Evolutionary conservation across 345 rosid species (phyloP).

Genomic region (Triadica sebifera): DNA sequence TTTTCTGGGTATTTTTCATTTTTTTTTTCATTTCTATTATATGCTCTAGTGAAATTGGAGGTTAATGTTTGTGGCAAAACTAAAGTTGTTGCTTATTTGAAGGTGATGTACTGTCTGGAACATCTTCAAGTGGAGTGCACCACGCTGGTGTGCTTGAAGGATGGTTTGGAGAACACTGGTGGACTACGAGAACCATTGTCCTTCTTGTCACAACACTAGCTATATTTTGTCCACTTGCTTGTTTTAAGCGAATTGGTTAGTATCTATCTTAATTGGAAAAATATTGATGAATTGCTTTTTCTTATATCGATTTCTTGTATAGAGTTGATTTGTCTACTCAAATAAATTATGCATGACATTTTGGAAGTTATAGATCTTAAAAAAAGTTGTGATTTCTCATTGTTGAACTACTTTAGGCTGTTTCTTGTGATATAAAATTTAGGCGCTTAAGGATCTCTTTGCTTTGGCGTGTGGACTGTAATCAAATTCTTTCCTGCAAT

Average conservation of each 20-base stretch:
- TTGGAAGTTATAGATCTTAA: conserved; percentile 1
- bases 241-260: conserved; percentile 80
- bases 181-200: conserved; percentile 63
- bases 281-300: background rate
- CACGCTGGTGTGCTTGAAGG: conserved; percentile 83
- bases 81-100: conserved; percentile 23
- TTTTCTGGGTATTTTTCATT: background rate
- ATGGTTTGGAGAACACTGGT: conserved; percentile 84
- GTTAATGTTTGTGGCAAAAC: background rate
- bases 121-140: conserved; percentile 71
- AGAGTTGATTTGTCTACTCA: background rate
- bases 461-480: too few species aligned
- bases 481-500: background rate
- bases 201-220: conserved; percentile 61
- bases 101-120: conserved; percentile 88
- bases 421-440: background rate
- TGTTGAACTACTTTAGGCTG: background rate
- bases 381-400: background rate
- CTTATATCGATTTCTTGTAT: background rate
- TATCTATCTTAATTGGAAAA: conserved; percentile 13
- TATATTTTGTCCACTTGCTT: conserved; percentile 73
- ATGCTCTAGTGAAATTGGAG: background rate
- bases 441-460: too few species aligned
- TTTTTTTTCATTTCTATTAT: background rate
- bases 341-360: background rate